These are phyloP conservation scores for Amphibolis antarctica DNA, from an alignment of 106 monocot species.

Conservation along the genomic window DNA sequence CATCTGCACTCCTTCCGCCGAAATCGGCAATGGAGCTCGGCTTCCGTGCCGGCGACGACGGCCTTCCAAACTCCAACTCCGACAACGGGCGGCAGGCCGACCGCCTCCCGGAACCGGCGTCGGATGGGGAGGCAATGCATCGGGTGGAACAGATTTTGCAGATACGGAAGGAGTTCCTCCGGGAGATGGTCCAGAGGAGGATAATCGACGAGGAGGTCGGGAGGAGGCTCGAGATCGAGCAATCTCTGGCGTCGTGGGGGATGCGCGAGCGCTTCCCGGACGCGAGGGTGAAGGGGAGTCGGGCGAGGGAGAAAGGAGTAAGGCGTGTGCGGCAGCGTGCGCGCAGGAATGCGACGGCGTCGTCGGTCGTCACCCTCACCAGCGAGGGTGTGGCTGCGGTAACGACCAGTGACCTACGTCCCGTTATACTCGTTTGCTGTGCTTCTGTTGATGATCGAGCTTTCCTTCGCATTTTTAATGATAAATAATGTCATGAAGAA, in stretches of 20 bases:
- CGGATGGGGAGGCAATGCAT: background rate
- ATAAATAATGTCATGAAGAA: too few species aligned
- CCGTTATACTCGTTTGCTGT: background rate
- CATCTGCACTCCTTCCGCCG: too few species aligned
- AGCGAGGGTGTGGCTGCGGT: background rate
- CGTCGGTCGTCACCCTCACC: background rate
- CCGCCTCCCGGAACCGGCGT: background rate
- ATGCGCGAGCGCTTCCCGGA: too few species aligned
- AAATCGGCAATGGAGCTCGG: too few species aligned
- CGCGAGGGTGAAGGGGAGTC: background rate
- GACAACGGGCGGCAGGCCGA: too few species aligned
- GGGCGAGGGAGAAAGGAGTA: too few species aligned
- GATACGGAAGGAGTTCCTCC: constrained; percentile 2
- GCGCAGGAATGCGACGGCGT: background rate
- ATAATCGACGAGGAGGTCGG: constrained; percentile 4
- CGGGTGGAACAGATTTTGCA: background rate
- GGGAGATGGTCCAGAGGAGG: constrained; percentile 5
- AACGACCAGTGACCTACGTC: background rate
- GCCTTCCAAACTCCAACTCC: too few species aligned
- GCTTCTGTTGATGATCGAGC: background rate
- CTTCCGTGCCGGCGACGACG: background rate
- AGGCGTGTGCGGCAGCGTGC: background rate
- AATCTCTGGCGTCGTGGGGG: background rate
- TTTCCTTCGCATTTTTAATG: too few species aligned
- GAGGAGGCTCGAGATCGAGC: constrained; percentile 8